Base-by-base conservation (phyloP, 345 rosid genomes). In the Arabis alpina region DNA sequence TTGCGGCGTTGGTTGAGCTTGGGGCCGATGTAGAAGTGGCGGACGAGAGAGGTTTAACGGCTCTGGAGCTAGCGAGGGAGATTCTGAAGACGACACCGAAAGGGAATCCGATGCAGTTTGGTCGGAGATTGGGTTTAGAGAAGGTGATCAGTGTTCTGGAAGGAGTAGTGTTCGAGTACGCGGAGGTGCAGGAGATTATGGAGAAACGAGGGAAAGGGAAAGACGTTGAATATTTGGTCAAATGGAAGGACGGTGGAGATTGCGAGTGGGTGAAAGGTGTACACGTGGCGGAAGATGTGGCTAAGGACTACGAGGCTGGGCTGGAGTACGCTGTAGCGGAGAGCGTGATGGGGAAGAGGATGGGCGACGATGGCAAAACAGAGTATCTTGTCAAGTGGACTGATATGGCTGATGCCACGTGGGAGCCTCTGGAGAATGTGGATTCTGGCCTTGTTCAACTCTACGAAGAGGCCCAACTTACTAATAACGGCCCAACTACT, bases 381-480 rank as follows among this genome's bases (percentile, higher is more conserved):
- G 93, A 90, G 82, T 87, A 78, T 77, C 79, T 90, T 39, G 94
- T 93, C 55, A 89, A 84, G 54, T 93, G 96, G 96, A 71, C 81
- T 52, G 96, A 91, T 66, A 79, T 85, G 63, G 82, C 79, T 72
- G 96, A 89, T 36, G 87, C 90, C 70, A 91, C 98, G 68, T 93
- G 97, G 97, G 97, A 93, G 88, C 96, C 97, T 0, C 81, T 74
- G 71, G 97, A 83, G 65, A 93, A 86, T 40, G 97, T 91, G 34
- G 91, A 93, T 58, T 79, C 84, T 36, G 83, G 76, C 45, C 83
- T 93, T 83, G 76, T 89, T 43, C 79, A 60, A 54, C 82, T 72
- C 73, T 91, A 82, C 48, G 86, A 86, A 60, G 73, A 63, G 44
- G 61, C 61, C 12, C 78, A 71, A 45, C 36, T 51, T 14, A 45